Conservation (phyloP, 1,284 basidiomycete species). For the Sutorius eximius region DNA sequence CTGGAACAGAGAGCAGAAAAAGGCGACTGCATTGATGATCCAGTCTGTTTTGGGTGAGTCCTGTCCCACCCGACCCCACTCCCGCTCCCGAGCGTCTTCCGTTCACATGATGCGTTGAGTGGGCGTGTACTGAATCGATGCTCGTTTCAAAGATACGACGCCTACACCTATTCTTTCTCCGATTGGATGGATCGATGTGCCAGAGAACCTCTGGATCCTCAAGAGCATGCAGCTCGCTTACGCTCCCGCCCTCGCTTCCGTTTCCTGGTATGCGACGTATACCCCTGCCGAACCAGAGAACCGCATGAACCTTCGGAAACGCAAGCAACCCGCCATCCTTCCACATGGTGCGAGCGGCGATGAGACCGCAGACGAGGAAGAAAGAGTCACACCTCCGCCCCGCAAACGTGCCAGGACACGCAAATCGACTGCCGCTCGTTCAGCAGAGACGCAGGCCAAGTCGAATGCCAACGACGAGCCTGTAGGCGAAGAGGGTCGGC, state of each 20-base stretch:
- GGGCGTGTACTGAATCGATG: constrained; percentile 10
- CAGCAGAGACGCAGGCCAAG: constrained; percentile 4
- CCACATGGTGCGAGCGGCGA: constrained; percentile 24
- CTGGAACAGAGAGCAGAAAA: constrained; percentile 37
- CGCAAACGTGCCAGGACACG: constrained; percentile 34
- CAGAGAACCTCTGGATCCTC: constrained; percentile 37
- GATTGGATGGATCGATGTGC: constrained; percentile 35
- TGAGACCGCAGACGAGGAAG: constrained; percentile 33
- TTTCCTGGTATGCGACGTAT: constrained; percentile 32
- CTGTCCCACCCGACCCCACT: not conserved
- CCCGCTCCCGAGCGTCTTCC: not conserved
- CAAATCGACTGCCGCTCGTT: constrained; percentile 20
- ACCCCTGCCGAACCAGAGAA: constrained; percentile 32
- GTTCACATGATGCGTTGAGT: constrained; percentile 5
- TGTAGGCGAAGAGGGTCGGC: constrained; percentile 4
- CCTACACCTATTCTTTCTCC: constrained; percentile 36
- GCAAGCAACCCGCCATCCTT: constrained; percentile 29
- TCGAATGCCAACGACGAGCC: constrained; percentile 1
- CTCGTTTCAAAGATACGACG: constrained; percentile 22
- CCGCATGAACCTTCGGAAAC: constrained; percentile 35
- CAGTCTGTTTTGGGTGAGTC: constrained; percentile 31
- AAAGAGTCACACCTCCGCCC: constrained; percentile 29
- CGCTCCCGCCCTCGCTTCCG: constrained; percentile 21
- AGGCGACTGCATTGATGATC: constrained; percentile 25
- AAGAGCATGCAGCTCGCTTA: constrained; percentile 33